Percentiles rank a stretch among this genome's conserved stretches.
Evolutionary conservation across 2,329 filamentous ascomycete species (phyloP).

Genomic region (Tetracladium maxilliforme): DNA sequence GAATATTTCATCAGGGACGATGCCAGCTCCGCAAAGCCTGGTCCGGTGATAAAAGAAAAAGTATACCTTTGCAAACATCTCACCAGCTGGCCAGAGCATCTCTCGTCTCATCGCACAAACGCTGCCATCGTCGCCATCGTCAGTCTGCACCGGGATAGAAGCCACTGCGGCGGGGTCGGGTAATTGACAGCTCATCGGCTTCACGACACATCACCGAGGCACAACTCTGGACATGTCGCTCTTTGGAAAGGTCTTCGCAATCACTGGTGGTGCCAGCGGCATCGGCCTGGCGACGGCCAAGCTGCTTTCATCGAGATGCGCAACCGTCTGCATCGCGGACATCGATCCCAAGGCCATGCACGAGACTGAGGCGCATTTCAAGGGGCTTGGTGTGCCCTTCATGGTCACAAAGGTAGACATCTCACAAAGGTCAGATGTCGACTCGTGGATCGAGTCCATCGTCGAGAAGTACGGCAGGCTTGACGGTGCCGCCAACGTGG

Average conservation of each 20-base stretch:
- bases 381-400: slow-evolving; percentile 11
- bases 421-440: slow-evolving; percentile 28
- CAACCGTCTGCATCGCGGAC: slow-evolving; percentile 23
- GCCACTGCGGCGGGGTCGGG: no score
- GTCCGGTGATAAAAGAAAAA: no score
- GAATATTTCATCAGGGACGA: no score
- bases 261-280: slow-evolving; percentile 9
- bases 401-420: slow-evolving; percentile 29
- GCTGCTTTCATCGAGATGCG: slow-evolving; percentile 19
- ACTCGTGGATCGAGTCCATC: slow-evolving; percentile 30
- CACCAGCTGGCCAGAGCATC: no score
- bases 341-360: slow-evolving; percentile 15
- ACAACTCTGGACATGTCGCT: slow-evolving; percentile 10
- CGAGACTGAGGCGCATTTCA: slow-evolving; percentile 15
- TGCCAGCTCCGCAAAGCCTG: no score
- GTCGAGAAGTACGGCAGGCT: slow-evolving; percentile 34
- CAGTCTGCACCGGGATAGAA: no score
- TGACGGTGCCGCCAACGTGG: slow-evolving; percentile 39
- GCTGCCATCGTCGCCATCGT: no score
- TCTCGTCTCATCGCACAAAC: no score
- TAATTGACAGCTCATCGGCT: no score
- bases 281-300: slow-evolving; percentile 26
- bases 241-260: slow-evolving; percentile 6
- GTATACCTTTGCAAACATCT: no score
- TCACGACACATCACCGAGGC: no score